Conservation (phyloP, 306 rosid genomes). For the Vigna mungo region DNA sequence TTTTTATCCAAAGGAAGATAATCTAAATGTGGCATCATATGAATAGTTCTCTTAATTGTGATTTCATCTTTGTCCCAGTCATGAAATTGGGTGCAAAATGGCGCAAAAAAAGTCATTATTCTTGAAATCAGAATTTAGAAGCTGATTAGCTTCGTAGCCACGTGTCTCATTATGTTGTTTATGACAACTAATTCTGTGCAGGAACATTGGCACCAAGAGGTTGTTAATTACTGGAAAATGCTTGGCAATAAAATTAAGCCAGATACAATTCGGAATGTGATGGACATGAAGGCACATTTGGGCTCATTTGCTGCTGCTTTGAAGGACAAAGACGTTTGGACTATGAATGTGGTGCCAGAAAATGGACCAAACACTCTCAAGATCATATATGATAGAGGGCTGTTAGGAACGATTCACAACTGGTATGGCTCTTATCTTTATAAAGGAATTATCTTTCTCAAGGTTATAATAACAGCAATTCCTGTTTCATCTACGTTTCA, state of each 20-base stretch:
- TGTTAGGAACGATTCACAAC: slow-evolving; percentile 79
- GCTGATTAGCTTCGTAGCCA: slow-evolving; percentile 14
- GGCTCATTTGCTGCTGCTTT: slow-evolving; percentile 96
- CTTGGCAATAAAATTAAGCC: slow-evolving; percentile 71
- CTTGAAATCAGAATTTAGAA: background rate
- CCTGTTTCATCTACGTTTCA: slow-evolving; percentile 13
- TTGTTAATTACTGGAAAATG: slow-evolving; percentile 78
- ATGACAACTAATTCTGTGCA: slow-evolving; percentile 52
- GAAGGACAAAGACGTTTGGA: slow-evolving; percentile 88
- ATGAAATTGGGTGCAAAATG: background rate
- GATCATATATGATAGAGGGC: slow-evolving; percentile 93
- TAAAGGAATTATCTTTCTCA: slow-evolving; percentile 8
- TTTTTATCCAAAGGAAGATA: slow-evolving; percentile 11
- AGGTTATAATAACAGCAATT: slow-evolving; percentile 12
- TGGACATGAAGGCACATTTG: slow-evolving; percentile 96
- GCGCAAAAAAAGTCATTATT: background rate
- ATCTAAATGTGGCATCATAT: slow-evolving; percentile 19
- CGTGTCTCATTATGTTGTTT: slow-evolving; percentile 3
- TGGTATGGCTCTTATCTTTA: slow-evolving; percentile 62
- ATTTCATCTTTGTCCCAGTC: background rate
- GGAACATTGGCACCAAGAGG: slow-evolving; percentile 78
- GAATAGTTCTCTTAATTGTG: background rate
- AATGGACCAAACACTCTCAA: slow-evolving; percentile 90
- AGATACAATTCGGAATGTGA: slow-evolving; percentile 75
- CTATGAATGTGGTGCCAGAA: slow-evolving; percentile 91